Percentiles rank a stretch among this genome's conserved stretches.
Evolutionary conservation across 352 stramenopile species (phyloP).

Genomic region (Pythium insidiosum): DNA sequence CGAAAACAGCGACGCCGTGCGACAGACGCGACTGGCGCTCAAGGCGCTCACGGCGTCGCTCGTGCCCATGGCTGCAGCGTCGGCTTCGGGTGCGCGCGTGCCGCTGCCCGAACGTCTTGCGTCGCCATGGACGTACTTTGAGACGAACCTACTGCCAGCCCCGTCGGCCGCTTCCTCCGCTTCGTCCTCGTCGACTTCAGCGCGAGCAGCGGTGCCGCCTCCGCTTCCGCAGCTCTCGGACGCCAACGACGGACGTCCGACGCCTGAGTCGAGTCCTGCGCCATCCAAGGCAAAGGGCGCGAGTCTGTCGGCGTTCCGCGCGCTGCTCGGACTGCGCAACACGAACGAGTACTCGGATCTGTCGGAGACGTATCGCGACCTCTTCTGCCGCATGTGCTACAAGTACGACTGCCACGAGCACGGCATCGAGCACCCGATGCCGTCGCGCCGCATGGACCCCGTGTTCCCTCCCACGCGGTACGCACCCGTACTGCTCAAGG

Average conservation of each 20-base stretch:
- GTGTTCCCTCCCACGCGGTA: constrained; percentile 40
- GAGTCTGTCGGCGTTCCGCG: constrained; percentile 14
- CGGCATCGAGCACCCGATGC: constrained; percentile 75
- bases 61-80: constrained; percentile 1
- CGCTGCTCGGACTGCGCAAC: constrained; percentile 37
- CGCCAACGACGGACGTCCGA: no score
- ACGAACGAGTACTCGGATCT: constrained; percentile 61
- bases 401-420: constrained; percentile 90
- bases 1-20: background rate
- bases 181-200: no score
- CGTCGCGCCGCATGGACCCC: constrained; percentile 44
- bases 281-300: no score
- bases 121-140: constrained; percentile 49
- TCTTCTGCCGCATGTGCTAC: constrained; percentile 92
- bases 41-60: constrained; percentile 25
- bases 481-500: constrained; percentile 19
- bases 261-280: no score
- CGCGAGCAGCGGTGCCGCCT: no score
- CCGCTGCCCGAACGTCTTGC: constrained; percentile 34
- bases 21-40: constrained; percentile 21
- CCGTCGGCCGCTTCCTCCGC: no score
- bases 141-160: constrained; percentile 40
- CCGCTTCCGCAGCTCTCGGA: no score
- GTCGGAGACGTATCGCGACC: constrained; percentile 82
- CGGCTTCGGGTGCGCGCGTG: constrained; percentile 1